Evolutionary conservation across 129 eudicot species (phyloP), one percentile per base, ranked within the genome.

Genomic region (Flaveria linearis): DNA sequence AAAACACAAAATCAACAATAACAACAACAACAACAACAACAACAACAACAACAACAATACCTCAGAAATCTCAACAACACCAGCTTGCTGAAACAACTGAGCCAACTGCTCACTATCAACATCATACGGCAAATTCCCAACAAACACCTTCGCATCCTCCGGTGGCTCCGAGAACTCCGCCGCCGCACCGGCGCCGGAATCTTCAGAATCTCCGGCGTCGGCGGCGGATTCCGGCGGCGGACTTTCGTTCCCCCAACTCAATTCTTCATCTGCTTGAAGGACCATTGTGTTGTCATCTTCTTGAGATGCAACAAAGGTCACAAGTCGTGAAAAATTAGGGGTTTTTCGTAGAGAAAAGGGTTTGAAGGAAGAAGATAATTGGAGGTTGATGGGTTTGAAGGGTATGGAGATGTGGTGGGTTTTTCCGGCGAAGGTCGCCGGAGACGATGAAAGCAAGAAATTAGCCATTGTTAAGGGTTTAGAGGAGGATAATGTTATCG

Each of bases 1-100:
- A 71, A 77, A 68, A 8, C 11, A 62, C 12, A 50, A 30, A 26
- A 28, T 5, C 20, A 62, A 63, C 12, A 14, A 20, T 20, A 20
- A 26, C 30, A 28, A 28, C 33, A 28, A 28, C 33, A 30, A 30
- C 36, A 30, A 30, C 36, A 30, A 30, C 36, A 30, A 30, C 39
- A 33, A 4, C 7, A 33, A 4, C 39, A 4, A 33, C 39, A 33
- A 33, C 39, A 63, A 14, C 2, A 6, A 18, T 76, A 93, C 97
- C 96, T 94, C 93, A 62, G 93, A 82, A 73, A 86, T 69, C 83
- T 91, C 93, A 79, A 94, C 98, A 73, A 84, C 87, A 42, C 98
- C 98, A 78, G 98, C 96, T 42, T 78, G 86, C 41, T 82, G 86
- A 80, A 94, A 94, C 68, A 93, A 82, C 75, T 84, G 84, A 84